phyloP scores from a whole-genome alignment of 2,329 filamentous ascomycete genomes.

The Nigrospora osmanthi region DNA sequence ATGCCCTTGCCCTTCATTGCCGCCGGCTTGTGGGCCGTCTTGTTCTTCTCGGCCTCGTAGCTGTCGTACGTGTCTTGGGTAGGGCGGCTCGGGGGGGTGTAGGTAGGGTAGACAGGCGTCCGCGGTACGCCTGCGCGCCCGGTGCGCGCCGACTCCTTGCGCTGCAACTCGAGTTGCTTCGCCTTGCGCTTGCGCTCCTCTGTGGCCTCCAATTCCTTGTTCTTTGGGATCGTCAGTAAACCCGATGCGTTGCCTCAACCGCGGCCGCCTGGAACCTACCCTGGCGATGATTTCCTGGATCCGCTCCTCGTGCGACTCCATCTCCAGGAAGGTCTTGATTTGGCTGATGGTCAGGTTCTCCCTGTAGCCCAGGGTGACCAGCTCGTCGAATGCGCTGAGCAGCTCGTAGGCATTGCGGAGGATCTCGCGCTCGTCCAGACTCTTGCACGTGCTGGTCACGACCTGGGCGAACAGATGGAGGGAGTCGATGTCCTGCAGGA shows the following conservation, averaged over 20 bases:
- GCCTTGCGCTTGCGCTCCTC: conserved; percentile 98
- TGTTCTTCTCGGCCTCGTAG: conserved; percentile 97
- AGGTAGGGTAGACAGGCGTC: conserved; percentile 79
- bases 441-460: conserved; percentile 93
- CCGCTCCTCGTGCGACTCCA: conserved; percentile 98
- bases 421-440: conserved; percentile 91
- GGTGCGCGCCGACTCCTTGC: conserved; percentile 84
- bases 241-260: not conserved
- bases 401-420: conserved; percentile 91
- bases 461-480: conserved; percentile 97
- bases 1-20: conserved; percentile 91
- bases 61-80: conserved; percentile 79
- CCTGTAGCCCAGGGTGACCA: conserved; percentile 90
- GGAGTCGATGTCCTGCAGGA: conserved; percentile 97
- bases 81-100: conserved; percentile 71
- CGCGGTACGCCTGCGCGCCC: conserved; percentile 60
- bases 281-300: conserved; percentile 97
- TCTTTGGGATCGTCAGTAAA: conserved; percentile 42
- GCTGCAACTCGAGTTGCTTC: conserved; percentile 97
- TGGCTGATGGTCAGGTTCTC: conserved; percentile 95
- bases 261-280: conserved; percentile 37
- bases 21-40: conserved; percentile 49
- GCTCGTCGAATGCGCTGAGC: conserved; percentile 92
- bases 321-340: conserved; percentile 98
- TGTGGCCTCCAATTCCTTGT: conserved; percentile 96